phyloP scores from a whole-genome alignment of 2,329 filamentous ascomycete genomes.

The Canariomyces notabilis region DNA sequence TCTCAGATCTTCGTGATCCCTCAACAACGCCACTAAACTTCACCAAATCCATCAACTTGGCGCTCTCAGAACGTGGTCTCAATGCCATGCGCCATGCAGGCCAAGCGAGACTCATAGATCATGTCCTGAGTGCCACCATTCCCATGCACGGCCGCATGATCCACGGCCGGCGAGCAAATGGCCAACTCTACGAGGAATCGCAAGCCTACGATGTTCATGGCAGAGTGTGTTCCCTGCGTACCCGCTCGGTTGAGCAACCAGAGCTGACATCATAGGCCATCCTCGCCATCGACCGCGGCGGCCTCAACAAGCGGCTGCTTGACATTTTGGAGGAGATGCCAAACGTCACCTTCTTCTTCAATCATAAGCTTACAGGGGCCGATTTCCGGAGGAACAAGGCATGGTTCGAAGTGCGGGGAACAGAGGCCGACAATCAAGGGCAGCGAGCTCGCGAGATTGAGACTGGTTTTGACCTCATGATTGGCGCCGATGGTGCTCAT shows the following conservation, averaged over 20 bases:
- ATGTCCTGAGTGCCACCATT: conserved; percentile 72
- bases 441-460: conserved; percentile 66
- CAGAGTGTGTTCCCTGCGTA: conserved; percentile 50
- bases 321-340: conserved; percentile 77
- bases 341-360: conserved; percentile 90
- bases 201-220: conserved; percentile 90
- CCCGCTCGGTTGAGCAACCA: neutral
- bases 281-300: conserved; percentile 77
- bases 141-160: conserved; percentile 98
- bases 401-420: conserved; percentile 69
- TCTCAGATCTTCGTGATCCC: conserved; percentile 78
- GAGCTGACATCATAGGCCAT: conserved; percentile 55
- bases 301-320: conserved; percentile 76
- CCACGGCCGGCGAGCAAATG: conserved; percentile 62
- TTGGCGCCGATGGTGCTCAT: conserved; percentile 93
- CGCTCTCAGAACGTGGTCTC: conserved; percentile 88
- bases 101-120: conserved; percentile 62
- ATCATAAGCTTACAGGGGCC: conserved; percentile 86
- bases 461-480: conserved; percentile 83
- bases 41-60: conserved; percentile 97
- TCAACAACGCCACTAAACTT: conserved; percentile 85
- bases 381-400: conserved; percentile 75
- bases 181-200: conserved; percentile 67
- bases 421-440: conserved; percentile 24
- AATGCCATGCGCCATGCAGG: conserved; percentile 73